Base-by-base conservation (phyloP, 352 stramenopile genomes). In the Saprolegnia parasitica region DNA sequence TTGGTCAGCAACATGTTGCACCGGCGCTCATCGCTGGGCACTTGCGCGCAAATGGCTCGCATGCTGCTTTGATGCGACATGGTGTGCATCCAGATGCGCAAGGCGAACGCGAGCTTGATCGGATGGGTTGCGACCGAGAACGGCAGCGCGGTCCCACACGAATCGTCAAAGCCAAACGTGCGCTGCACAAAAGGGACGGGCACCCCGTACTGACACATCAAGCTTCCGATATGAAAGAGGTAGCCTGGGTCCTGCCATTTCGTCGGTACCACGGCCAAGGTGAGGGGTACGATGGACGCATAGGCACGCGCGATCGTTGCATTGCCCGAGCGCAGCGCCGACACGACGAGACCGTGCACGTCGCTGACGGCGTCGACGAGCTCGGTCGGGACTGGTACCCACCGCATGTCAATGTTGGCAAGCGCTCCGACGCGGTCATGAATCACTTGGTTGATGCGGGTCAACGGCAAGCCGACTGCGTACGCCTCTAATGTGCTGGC, bases 151-250 rank as follows among this genome's bases (percentile, higher is more conserved):
- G 46, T 11, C 1, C 21, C 37, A 42, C 63, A 70, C 10, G 24
- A 20, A 18, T 46, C 29, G 39, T 70, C 63, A 62, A 70, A 70
- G 1, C 63, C 63, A 70, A 70, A 70, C 11, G 42, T n/a, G 15
- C 15, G 16, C 23, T 70, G 63, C 11, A 70, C 37, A 57, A 50
- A 70, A 6, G 46, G n/a, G 15, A 61, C 29, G 20, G 63, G 26
- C 8, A n/a, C 13, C 3, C 49, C 63, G 35, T 60, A n/a, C 4
- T 37, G 21, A 18, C 63, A 70, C 15, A 70, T 21, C 20, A 24
- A 46, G 37, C 29, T 61, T 4, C 63, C 63, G 13, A 45, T 52
- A 10, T 13, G 21, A 29, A 62, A 70, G 10, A n/a, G 15, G 23
- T 62, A 46, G 2, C 18, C 5, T 6, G 63, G 24, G 26, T 70